Evolutionary conservation across 148 eudicot genomes (phyloP), one percentile per base, ranked within the genome.

Genomic region (Dysphania ambrosioides): DNA sequence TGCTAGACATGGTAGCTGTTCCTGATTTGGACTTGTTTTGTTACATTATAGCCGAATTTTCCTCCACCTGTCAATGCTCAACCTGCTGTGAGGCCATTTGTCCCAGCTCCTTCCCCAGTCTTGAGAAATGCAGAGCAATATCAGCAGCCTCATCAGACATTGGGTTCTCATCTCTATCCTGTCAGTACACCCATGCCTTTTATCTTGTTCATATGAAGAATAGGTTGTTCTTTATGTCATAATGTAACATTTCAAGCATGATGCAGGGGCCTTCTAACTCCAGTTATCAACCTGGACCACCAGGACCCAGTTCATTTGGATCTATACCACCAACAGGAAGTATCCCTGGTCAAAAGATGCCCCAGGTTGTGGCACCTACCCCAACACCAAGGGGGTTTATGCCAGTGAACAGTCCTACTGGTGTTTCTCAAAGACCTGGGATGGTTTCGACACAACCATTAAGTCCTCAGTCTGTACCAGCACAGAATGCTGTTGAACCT

Each of bases 101-200:
- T 80, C 58, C 98, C 97, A 68, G 55, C 91, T 70, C 81, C 86
- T 66, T 85, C 89, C 61, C 93, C 92, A 34, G 76, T 61, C 55
- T 73, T 95, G 80, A 92, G 72, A 83, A 90, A 92, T 81, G 88
- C 80, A 70, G 96, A 88, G 77, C 90, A 88, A 42, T 95, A 88
- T 81, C 98, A 92, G 78, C 96, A 87, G 74, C 87, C 93, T 69
- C 82, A n/a, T n/a, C 88, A 24, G n/a, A 82, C 97, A 72, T 80
- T 95, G 87, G 96, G 86, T 69, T 89, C 97, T 82, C 97, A 92
- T 77, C 85, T 95, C 55, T 86, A 88, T 82, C 76, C 92, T 36
- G 98, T 93, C 79, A 73, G 88, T 77, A 21, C 58, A 42, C 78
- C 10, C 66, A 34, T 36, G 32, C 15, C 67, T 47, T 55, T 40